Conservation (phyloP, 192 early-diverging fungal species). For the Lobosporangium transversale region DNA sequence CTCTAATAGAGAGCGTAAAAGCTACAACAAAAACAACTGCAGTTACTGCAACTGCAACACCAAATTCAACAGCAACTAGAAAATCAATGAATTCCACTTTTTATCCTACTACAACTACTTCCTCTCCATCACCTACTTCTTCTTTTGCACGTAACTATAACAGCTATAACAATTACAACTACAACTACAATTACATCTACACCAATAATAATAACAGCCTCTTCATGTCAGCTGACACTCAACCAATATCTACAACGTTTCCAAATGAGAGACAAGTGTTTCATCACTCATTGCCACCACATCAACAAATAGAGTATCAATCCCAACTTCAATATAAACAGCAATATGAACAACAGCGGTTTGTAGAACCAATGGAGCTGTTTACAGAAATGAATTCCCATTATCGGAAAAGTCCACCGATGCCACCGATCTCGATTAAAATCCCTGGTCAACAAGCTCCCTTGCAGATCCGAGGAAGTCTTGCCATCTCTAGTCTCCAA, state of each 20-base stretch:
- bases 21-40: neutral
- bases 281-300: no score
- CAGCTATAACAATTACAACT: neutral
- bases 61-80: neutral
- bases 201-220: neutral
- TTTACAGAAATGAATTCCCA: slow-evolving; percentile 5
- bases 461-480: neutral
- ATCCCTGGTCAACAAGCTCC: slow-evolving; percentile 5
- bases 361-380: neutral
- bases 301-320: no score
- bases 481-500: slow-evolving; percentile 1
- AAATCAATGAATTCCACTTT: no score
- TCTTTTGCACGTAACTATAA: no score
- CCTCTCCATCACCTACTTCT: neutral
- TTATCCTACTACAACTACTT: neutral
- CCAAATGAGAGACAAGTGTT: no score
- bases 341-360: neutral
- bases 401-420: neutral
- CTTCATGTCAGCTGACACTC: neutral
- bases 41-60: neutral
- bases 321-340: neutral
- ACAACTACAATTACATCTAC: neutral
- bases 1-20: no score
- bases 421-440: slow-evolving; percentile 4
- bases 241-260: no score